Evolutionary conservation across 1,284 basidiomycete genomes (phyloP).

Genomic region (Leccinum fuscescens): DNA sequence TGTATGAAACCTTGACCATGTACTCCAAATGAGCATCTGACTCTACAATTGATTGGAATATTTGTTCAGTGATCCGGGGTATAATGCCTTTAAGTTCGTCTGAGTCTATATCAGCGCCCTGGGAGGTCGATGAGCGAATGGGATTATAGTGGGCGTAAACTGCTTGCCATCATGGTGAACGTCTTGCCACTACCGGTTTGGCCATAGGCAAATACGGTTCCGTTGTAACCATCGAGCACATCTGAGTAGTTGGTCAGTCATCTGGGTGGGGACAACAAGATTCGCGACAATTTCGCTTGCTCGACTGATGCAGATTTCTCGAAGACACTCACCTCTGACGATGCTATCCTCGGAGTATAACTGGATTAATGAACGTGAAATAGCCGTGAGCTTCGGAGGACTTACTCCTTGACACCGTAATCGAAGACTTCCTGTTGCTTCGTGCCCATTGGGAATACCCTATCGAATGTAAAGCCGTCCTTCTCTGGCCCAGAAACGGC

Average conservation of each 20-base stretch:
- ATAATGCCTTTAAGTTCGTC: conserved; percentile 93
- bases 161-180: conserved; percentile 92
- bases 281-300: conserved; percentile 5
- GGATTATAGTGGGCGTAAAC: conserved; percentile 9
- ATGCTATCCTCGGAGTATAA: conserved; percentile 47
- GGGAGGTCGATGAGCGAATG: conserved; percentile 15
- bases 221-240: conserved; percentile 98
- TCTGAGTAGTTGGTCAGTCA: conserved; percentile 51
- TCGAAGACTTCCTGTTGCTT: conserved; percentile 96
- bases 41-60: conserved; percentile 95
- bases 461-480: conserved; percentile 96
- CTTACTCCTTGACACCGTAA: conserved; percentile 95
- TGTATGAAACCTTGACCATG: conserved; percentile 99
- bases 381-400: conserved; percentile 27
- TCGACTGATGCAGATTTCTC: not conserved
- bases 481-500: conserved; percentile 73
- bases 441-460: conserved; percentile 93
- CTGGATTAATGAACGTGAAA: conserved; percentile 12
- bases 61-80: conserved; percentile 98
- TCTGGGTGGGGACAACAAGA: conserved; percentile 6
- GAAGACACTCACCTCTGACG: conserved; percentile 61
- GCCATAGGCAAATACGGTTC: conserved; percentile 97
- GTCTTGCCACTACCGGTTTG: conserved; percentile 98
- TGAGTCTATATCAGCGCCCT: conserved; percentile 97
- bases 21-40: conserved; percentile 97